phyloP scores from a whole-genome alignment of 2,329 filamentous ascomycete species.

The Penicillium decumbens region DNA sequence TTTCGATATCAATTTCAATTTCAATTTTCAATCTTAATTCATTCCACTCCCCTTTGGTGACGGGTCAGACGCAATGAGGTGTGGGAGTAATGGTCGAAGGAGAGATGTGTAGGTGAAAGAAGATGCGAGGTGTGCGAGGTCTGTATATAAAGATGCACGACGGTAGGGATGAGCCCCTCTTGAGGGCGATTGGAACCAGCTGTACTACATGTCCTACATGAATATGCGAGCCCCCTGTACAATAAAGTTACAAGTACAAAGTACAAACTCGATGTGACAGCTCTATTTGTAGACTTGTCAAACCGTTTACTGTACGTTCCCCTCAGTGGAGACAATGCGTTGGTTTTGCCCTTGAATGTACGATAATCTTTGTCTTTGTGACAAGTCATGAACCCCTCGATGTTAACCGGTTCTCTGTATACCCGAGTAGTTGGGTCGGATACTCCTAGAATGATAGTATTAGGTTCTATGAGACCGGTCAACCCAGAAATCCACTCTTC shows the following conservation, averaged over 20 bases:
- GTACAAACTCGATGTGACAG: constrained; percentile 19
- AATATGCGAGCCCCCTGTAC: background rate
- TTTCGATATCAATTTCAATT: background rate
- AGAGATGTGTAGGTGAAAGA: background rate
- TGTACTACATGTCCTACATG: background rate
- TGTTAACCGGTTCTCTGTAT: background rate
- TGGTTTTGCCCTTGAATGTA: background rate
- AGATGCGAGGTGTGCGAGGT: background rate
- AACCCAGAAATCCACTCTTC: background rate
- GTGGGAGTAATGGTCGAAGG: background rate
- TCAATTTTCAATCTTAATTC: background rate
- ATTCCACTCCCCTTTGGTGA: background rate
- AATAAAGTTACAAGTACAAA: background rate
- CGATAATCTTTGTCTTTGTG: constrained; percentile 1
- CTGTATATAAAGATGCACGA: background rate
- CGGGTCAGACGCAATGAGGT: background rate
- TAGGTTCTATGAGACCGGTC: background rate
- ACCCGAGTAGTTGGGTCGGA: too few species aligned
- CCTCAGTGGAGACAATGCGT: background rate
- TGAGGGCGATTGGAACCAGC: background rate
- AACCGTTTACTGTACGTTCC: constrained; percentile 2
- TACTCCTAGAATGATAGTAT: too few species aligned
- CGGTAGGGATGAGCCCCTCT: background rate
- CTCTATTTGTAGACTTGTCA: constrained; percentile 23
- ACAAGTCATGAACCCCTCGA: constrained; percentile 20